Conservation (phyloP, 805 yeast species). For the Ogataea philodendri region DNA sequence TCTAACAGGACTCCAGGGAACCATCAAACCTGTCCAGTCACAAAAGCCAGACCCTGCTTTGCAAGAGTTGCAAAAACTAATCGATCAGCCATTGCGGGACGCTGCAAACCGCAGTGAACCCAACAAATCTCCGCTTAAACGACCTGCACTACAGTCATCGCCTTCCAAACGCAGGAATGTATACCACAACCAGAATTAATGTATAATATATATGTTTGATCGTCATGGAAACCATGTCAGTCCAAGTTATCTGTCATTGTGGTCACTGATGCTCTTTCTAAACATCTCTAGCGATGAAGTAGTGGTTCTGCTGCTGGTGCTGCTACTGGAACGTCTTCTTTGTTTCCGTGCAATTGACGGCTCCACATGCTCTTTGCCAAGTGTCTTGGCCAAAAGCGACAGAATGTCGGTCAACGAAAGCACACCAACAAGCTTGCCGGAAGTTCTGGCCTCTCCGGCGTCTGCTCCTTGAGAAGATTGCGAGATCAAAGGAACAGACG, state of each 20-base stretch:
- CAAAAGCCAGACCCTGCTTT: conserved; percentile 4
- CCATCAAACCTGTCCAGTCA: neutral
- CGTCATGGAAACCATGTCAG: neutral
- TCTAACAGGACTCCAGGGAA: conserved; percentile 5
- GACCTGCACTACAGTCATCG: conserved; percentile 2
- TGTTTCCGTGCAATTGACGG: conserved; percentile 87
- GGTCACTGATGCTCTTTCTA: conserved; percentile 42
- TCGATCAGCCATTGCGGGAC: conserved; percentile 5
- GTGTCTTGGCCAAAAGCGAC: conserved; percentile 71
- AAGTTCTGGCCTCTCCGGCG: conserved; percentile 43
- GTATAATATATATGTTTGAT: conserved; percentile 1
- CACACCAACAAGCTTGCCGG: conserved; percentile 87
- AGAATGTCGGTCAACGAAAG: conserved; percentile 88
- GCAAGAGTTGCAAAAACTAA: conserved; percentile 3
- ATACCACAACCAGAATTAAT: conserved; percentile 2
- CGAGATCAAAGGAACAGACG: conserved; percentile 18
- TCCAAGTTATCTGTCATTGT: conserved; percentile 26
- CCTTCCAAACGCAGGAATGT: conserved; percentile 8
- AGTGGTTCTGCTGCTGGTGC: conserved; percentile 35
- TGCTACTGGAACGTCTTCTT: conserved; percentile 63
- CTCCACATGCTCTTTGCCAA: conserved; percentile 68
- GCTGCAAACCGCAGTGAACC: conserved; percentile 1
- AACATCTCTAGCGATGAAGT: conserved; percentile 41
- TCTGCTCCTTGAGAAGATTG: conserved; percentile 21
- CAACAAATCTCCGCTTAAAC: conserved; percentile 5